Conservation (phyloP, 140 eudicot species). For the Senecio squalidus region DNA sequence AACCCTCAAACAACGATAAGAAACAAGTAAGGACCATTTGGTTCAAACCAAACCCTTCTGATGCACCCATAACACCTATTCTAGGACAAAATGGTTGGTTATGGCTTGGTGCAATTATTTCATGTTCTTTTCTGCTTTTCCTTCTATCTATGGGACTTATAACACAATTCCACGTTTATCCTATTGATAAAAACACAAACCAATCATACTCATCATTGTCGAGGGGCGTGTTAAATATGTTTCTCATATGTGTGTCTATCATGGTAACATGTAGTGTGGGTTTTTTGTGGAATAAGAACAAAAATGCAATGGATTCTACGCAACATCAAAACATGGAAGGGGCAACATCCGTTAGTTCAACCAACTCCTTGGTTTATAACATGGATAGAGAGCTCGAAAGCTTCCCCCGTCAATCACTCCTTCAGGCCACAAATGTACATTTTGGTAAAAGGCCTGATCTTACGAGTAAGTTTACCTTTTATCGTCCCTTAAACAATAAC, state of each 20-base stretch:
- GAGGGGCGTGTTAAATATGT: conserved; percentile 31
- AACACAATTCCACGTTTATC: conserved; percentile 62
- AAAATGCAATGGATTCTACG: conserved; percentile 25
- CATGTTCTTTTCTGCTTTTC: conserved; percentile 56
- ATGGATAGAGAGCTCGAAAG: conserved; percentile 72
- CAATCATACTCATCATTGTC: conserved; percentile 30
- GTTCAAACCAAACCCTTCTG: conserved; percentile 55
- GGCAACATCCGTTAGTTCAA: conserved; percentile 36
- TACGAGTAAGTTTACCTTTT: conserved; percentile 50
- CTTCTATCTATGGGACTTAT: conserved; percentile 58
- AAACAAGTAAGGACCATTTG: conserved; percentile 33
- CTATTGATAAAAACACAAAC: conserved; percentile 61
- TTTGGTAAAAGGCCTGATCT: conserved; percentile 78
- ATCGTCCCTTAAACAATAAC: background rate
- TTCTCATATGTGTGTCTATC: conserved; percentile 48
- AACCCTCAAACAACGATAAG: conserved; percentile 8
- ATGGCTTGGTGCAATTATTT: conserved; percentile 63
- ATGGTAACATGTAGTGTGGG: conserved; percentile 30
- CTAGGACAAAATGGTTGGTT: conserved; percentile 70
- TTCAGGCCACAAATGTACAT: conserved; percentile 45
- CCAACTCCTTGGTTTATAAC: conserved; percentile 30
- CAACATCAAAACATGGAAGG: conserved; percentile 56
- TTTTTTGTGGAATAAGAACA: conserved; percentile 59
- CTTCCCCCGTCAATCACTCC: conserved; percentile 57
- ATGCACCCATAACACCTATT: conserved; percentile 47